A percentile compares a stretch with the other conserved stretches of the same genome.
Conservation (phyloP, 257 asterid genomes). For the Fraxinus quadrangulata region DNA sequence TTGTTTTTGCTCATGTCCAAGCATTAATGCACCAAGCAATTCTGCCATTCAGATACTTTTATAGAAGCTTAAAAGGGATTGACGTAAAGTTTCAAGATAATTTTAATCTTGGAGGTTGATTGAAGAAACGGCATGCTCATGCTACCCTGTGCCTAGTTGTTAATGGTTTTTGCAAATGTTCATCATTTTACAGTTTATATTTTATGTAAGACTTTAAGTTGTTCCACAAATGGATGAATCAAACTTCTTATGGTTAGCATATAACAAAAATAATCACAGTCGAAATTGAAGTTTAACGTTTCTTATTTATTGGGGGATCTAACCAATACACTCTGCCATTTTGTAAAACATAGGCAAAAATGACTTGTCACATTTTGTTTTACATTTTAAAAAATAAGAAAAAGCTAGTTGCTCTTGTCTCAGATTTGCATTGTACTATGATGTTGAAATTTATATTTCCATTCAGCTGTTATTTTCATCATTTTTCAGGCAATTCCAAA, state of each 20-base stretch:
- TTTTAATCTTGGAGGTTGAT: not conserved
- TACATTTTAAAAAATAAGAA: too few species aligned
- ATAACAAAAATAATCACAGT: too few species aligned
- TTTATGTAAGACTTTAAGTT: too few species aligned
- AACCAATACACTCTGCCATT: too few species aligned
- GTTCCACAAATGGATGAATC: too few species aligned
- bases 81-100: not conserved
- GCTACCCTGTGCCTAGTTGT: too few species aligned
- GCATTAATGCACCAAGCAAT: not conserved
- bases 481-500: conserved; percentile 74
- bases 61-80: not conserved
- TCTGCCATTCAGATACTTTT: conserved; percentile 2
- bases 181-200: not conserved
- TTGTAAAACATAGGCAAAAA: too few species aligned
- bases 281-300: too few species aligned
- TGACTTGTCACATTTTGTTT: too few species aligned
- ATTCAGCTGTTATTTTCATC: conserved; percentile 26
- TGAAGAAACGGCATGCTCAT: not conserved
- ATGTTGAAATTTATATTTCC: conserved; percentile 1
- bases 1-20: too few species aligned
- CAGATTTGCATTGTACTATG: conserved; percentile 17
- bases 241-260: too few species aligned
- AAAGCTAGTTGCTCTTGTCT: not conserved
- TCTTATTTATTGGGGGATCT: too few species aligned
- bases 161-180: not conserved